Evolutionary conservation across 495 filamentous ascomycete genomes (phyloP).

Genomic region (Patellaria atrata): DNA sequence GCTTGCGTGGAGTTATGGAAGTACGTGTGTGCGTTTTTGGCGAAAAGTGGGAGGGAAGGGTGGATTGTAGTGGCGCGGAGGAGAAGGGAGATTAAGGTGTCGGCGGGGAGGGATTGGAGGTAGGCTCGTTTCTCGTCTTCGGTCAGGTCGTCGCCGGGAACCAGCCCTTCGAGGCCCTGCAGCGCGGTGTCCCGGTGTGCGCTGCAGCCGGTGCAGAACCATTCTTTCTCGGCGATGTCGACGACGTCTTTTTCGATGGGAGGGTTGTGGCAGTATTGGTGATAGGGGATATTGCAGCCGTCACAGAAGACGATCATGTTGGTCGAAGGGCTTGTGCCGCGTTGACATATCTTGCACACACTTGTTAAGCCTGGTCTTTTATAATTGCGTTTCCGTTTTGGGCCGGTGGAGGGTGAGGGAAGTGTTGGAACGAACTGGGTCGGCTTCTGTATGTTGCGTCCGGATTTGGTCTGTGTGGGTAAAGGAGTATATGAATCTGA

Average conservation of each 20-base stretch:
- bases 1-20: background rate
- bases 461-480: conserved; percentile 65
- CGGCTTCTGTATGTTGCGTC: conserved; percentile 65
- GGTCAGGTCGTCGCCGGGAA: conserved; percentile 32
- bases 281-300: conserved; percentile 75
- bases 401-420: conserved; percentile 24
- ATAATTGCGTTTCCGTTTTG: conserved; percentile 32
- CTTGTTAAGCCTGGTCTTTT: conserved; percentile 31
- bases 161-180: conserved; percentile 12
- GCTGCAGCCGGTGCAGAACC: conserved; percentile 62
- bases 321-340: conserved; percentile 54
- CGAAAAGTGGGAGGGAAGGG: conserved; percentile 30
- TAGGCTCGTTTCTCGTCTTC: conserved; percentile 33
- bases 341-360: conserved; percentile 62
- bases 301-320: conserved; percentile 96
- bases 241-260: conserved; percentile 59
- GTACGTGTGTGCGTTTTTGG: conserved; percentile 17
- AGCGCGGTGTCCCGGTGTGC: conserved; percentile 14
- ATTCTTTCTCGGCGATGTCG: conserved; percentile 48
- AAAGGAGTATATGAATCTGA: conserved; percentile 37
- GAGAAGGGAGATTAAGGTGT: conserved; percentile 33
- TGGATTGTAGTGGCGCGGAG: conserved; percentile 30
- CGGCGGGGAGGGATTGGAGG: conserved; percentile 30
- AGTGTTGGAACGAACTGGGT: conserved; percentile 49
- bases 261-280: conserved; percentile 84